phyloP scores from a whole-genome alignment of 257 asterid genomes.

The Jaltomata sinuosa region DNA sequence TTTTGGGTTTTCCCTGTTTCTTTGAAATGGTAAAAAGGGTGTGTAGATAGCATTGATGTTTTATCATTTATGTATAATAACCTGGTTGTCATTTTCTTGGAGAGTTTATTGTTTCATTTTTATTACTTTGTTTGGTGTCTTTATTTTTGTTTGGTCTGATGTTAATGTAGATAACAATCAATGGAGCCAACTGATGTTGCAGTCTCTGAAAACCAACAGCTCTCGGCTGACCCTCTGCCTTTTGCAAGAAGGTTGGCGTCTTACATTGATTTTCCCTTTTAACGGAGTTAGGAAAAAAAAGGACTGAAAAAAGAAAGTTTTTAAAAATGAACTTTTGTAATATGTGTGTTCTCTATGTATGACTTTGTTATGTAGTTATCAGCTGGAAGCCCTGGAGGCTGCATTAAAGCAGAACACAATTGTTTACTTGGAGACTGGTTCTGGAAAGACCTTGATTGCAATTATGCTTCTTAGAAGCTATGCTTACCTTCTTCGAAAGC shows the following conservation, averaged over 20 bases:
- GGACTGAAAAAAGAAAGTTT: background rate
- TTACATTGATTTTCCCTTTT: background rate
- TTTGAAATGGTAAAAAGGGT: background rate
- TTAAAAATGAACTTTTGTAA: background rate
- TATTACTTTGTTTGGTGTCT: background rate
- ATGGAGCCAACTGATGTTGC: constrained; percentile 19
- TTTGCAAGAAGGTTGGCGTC: constrained; percentile 48
- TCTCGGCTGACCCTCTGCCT: constrained; percentile 26
- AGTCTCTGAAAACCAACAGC: constrained; percentile 24
- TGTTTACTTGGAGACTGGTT: constrained; percentile 79
- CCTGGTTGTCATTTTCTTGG: background rate
- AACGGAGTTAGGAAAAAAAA: background rate
- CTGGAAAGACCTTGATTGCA: constrained; percentile 82
- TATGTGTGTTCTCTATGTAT: background rate
- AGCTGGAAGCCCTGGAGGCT: constrained; percentile 68
- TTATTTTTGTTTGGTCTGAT: background rate
- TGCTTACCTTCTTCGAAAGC: constrained; percentile 50
- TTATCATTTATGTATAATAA: background rate
- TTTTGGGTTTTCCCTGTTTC: background rate
- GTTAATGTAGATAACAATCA: background rate
- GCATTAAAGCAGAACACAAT: constrained; percentile 64
- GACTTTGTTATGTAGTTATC: constrained; percentile 44
- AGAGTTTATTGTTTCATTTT: background rate
- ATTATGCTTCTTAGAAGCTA: constrained; percentile 78
- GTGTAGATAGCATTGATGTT: no score